Base-by-base conservation (phyloP, 768 basidiomycete species). In the Mycena sanguinolenta region DNA sequence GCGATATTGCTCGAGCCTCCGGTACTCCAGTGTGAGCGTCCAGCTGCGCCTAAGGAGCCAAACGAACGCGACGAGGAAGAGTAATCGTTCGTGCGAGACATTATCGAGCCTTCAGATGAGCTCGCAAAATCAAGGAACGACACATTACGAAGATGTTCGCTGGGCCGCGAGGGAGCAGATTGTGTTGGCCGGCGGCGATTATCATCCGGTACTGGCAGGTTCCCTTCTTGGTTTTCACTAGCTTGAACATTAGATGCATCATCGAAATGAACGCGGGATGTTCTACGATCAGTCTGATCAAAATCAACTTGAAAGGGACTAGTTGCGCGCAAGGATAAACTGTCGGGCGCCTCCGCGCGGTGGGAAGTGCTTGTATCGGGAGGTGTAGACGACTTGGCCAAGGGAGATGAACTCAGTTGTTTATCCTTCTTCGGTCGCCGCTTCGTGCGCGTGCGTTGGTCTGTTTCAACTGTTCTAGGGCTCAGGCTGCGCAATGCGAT, bases 281-380 rank as follows among this genome's bases (percentile, higher is more conserved):
- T 52, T 46, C 61, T 55, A 4, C 46, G 65, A 36, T 59, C 62
- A 21, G 17, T n/a, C 32, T 70, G 38, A 19, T 70, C 72, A 54
- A 87, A 82, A 34, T 87, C 84, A 44, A 88, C 76, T 39, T 76
- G 79, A 75, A 88, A 88, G 4, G 88, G 86, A 76, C 85, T 87
- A n/a, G 80, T 79, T 59, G 78, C 74, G 27, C 81, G 81, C 39
- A 86, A 80, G 61, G 75, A 75, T 46, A 86, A 79, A 23, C 28
- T 78, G 3, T 70, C 70, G 4, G 57, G 74, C 65, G 34, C 71
- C 63, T 71, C 73, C 36, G 58, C 64, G 14, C 1, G 62, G n/a
- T n/a, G n/a, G 38, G 67, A 19, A 14, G 72, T 49, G 59, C 57
- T 58, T 53, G 42, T 32, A 36, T 44, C 14, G 52, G n/a, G 6